Evolutionary conservation across 192 early-diverging fungal species (phyloP).

Genomic region (Obelidium mucronatum): DNA sequence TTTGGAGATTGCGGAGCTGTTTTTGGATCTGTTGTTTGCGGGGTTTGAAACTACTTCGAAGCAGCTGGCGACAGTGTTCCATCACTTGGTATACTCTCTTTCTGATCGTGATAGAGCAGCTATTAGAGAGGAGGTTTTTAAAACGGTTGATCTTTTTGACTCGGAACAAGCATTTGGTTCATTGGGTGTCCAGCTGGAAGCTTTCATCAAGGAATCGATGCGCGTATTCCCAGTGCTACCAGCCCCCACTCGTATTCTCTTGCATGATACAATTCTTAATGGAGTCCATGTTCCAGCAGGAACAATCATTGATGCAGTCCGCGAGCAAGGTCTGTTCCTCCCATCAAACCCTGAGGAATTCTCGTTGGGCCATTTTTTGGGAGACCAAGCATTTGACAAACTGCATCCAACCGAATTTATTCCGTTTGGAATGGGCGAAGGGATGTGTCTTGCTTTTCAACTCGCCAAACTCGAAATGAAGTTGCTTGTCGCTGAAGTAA

Average conservation of each 20-base stretch:
- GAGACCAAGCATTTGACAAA: slow-evolving; percentile 4
- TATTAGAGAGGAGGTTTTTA: background rate
- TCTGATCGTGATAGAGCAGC: background rate
- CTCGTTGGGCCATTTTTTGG: background rate
- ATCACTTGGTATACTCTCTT: background rate
- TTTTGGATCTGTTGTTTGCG: slow-evolving; percentile 7
- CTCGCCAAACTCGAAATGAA: slow-evolving; percentile 5
- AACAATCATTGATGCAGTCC: slow-evolving; percentile 3
- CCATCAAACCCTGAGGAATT: background rate
- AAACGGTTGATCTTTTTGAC: background rate
- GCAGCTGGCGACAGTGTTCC: background rate
- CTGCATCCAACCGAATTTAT: background rate
- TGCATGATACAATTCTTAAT: background rate
- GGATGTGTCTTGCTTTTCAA: background rate
- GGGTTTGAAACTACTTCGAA: slow-evolving; percentile 13
- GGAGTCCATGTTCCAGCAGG: slow-evolving; percentile 7
- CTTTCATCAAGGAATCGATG: slow-evolving; percentile 8
- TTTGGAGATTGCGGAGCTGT: slow-evolving; percentile 2
- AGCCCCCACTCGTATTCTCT: background rate
- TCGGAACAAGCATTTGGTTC: background rate
- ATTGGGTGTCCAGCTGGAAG: background rate
- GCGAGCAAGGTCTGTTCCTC: slow-evolving; percentile 5
- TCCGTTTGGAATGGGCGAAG: slow-evolving; percentile 11
- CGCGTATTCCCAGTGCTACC: slow-evolving; percentile 1
- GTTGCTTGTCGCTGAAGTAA: background rate